Percentiles rank a stretch among this genome's conserved stretches.
Evolutionary conservation across 768 basidiomycete species (phyloP).

Genomic region (Amanita molliuscula): DNA sequence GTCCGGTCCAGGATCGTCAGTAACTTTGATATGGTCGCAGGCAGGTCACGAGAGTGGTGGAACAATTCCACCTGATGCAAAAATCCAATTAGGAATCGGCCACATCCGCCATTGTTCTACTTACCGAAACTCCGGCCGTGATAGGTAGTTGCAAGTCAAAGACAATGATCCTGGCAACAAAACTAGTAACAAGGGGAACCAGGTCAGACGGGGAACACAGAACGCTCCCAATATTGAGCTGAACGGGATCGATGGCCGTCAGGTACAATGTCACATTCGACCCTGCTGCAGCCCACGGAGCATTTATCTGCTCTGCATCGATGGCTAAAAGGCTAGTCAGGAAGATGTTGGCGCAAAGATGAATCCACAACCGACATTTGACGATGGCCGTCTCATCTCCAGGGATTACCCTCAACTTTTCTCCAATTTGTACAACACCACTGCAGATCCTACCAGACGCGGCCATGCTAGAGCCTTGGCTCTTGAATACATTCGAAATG

Average conservation of each 20-base stretch:
- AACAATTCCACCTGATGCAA: constrained; percentile 74
- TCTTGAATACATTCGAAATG: constrained; percentile 92
- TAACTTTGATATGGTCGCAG: constrained; percentile 78
- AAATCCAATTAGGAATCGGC: neutral
- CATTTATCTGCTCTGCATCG: constrained; percentile 66
- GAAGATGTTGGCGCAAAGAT: neutral
- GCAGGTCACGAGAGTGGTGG: constrained; percentile 88
- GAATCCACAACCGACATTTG: constrained; percentile 33
- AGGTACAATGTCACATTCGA: constrained; percentile 83
- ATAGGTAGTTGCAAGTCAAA: constrained; percentile 92
- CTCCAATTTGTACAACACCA: constrained; percentile 89
- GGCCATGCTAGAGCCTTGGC: constrained; percentile 66
- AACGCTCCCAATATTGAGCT: constrained; percentile 82
- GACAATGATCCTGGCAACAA: constrained; percentile 83
- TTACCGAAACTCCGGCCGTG: constrained; percentile 74
- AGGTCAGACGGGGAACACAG: constrained; percentile 66
- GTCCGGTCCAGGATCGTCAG: constrained; percentile 71
- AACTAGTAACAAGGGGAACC: constrained; percentile 67
- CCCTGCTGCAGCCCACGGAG: constrained; percentile 86
- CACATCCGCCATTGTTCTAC: constrained; percentile 10
- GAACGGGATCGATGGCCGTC: constrained; percentile 73
- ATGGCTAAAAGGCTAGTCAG: constrained; percentile 47
- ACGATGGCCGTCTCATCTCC: constrained; percentile 87
- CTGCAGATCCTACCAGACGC: constrained; percentile 79
- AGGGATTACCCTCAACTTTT: constrained; percentile 76